Conservation (phyloP, 495 filamentous ascomycete genomes). For the Aspergillus sclerotioniger region DNA sequence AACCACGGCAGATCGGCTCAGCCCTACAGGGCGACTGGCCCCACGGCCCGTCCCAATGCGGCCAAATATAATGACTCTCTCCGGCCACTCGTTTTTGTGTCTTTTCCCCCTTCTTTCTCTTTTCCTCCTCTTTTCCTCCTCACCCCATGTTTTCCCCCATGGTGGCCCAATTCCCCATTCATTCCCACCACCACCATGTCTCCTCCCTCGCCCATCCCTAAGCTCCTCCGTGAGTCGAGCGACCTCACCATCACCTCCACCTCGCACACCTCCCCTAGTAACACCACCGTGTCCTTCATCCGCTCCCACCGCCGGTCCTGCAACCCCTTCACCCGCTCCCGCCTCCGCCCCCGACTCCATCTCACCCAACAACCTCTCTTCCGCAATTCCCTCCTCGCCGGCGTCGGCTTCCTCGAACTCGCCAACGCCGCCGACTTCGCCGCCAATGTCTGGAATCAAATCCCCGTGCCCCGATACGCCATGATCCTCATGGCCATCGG, state of each 20-base stretch:
- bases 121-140: neutral
- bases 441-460: conserved; percentile 53
- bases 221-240: conserved; percentile 8
- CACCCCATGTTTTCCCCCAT: neutral
- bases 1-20: conserved; percentile 17
- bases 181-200: neutral
- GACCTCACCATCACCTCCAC: conserved; percentile 16
- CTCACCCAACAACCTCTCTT: conserved; percentile 31
- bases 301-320: neutral
- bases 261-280: neutral
- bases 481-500: conserved; percentile 50
- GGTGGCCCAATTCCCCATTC: neutral
- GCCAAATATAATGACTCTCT: neutral
- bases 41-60: neutral
- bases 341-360: neutral
- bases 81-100: neutral
- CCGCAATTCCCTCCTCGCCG: conserved; percentile 46
- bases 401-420: conserved; percentile 50
- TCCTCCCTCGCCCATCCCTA: neutral
- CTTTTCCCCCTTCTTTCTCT: neutral
- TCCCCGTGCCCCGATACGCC: conserved; percentile 44
- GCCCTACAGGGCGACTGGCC: conserved; percentile 22
- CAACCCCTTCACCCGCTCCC: conserved; percentile 16
- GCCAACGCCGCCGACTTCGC: conserved; percentile 54
- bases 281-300: neutral